Evolutionary conservation across 2,329 filamentous ascomycete genomes (phyloP), one percentile per base, ranked within the genome.

Genomic region (Stylonectria norvegica): DNA sequence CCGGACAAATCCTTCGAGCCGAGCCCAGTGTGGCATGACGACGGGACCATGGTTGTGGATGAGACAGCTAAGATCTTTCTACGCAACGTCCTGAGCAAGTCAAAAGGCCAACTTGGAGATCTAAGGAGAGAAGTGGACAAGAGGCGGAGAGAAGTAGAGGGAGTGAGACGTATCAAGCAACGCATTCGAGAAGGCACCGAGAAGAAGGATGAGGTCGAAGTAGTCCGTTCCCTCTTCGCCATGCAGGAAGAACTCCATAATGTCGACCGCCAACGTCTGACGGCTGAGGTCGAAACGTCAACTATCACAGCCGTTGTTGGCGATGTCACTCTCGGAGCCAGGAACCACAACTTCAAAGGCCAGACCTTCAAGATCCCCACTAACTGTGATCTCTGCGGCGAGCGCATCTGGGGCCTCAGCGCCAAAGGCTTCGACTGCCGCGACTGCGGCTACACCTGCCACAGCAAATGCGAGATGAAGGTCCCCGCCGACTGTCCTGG

Each of bases 341-440:
- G 89, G 62, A 95, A 90, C 58, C 93, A 98, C 71, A 93, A 95
- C 59, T 98, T 98, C 76, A 95, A 95, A 67, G 83, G 88, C n/a
- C 89, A 97, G 60, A 97, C 93, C 0, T 98, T 97, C 75, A 97
- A 97, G 65, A 95, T 98, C 45, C 94, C 94, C 0, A 98, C 93
- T 4, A 97, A 97, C 62, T 98, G 93, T 68, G 93, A 98, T 64
- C 76, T 96, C 10, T 98, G 93, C 56, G 90, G 90, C 14, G 93
- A 98, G 61, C 81, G 93, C 19, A 95, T 98, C 62, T 98, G 93
- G 93, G 93, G 93, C 1, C 66, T 98, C 28, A 95, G 89, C 20
- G 91, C 93, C 25, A 98, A 98, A 67, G 93, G 93, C 0, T 94
- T 95, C 60, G 90, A 95, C 62, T 98, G 93, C 60, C 81, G 86